Evolutionary conservation across 1,139 yeast species (phyloP), one percentile per base, ranked within the genome.

Genomic region (Citeromyces hawaiiensis): DNA sequence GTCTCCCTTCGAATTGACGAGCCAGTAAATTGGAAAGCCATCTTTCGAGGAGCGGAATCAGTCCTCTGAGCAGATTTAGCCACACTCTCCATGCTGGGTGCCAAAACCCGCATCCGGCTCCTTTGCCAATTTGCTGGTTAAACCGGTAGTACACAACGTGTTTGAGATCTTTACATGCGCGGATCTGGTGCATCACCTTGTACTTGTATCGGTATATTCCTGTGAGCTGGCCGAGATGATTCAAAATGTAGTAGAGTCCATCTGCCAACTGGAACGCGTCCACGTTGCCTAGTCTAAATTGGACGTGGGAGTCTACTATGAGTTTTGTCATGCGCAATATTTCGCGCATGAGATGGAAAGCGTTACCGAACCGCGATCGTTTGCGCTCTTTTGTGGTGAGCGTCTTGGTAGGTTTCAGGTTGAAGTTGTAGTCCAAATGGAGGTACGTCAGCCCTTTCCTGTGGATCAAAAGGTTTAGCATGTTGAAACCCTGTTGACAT

Each of bases 21-120:
- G 94, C 82, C 36, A 93, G 64, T 43, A 93, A 65, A 48, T 93
- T 93, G 0, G 96, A 95, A 21, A 93, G 63, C 98, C 98, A 93
- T 56, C 96, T 66, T 56, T 93, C 98, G 14, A 93, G 63, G 37
- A 91, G 59, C 0, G 99, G 98, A 27, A 87, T 81, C n/a, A 80
- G 81, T 13, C 99, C 99, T 50, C 98, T 67, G 61, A 91, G 61
- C 56, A 91, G 91, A 43, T 79, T 83, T 3, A 93, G 64, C 99
- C 98, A 93, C 1, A 88, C 93, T 48, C 96, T 68, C 98, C 98
- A 91, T 1, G 96, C 83, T 1, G 98, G 98, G 53, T 91, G 98
- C 99, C 99, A 93, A 57, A 91, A 85, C 2, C 99, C 99, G 63
- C 94, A 85, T 0, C 99, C 99, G 1, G 98, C 98, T 1, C 99